These are phyloP conservation scores for Kalmusia sp. DNA, from an alignment of 2,329 filamentous ascomycete genomes.

Conservation along the genomic window DNA sequence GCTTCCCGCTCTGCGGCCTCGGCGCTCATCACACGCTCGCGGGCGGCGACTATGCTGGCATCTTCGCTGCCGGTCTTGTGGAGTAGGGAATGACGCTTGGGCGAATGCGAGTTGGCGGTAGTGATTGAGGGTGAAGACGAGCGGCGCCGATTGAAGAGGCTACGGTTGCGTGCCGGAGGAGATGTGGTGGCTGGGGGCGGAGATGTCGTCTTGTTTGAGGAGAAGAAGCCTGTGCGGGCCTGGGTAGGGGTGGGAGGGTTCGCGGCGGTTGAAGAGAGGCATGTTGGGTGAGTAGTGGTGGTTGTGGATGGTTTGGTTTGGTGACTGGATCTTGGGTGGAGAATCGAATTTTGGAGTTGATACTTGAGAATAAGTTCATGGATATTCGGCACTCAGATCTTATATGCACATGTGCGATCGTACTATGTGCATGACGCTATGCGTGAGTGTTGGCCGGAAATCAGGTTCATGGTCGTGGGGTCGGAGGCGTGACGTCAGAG, in stretches of 20 bases:
- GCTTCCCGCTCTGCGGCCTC: slow-evolving; percentile 71
- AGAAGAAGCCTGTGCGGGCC: slow-evolving; percentile 2
- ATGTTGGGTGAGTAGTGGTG: slow-evolving; percentile 35
- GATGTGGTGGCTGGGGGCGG: slow-evolving; percentile 29
- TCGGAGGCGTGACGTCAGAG: slow-evolving; percentile 21
- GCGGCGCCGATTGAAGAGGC: slow-evolving; percentile 47
- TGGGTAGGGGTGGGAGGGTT: slow-evolving; percentile 2
- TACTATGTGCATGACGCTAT: neutral
- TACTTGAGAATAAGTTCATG: neutral
- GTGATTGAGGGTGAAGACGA: slow-evolving; percentile 40
- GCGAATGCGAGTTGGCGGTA: slow-evolving; percentile 30
- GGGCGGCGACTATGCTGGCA: slow-evolving; percentile 66
- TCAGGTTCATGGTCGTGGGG: slow-evolving; percentile 18
- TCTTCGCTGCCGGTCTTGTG: slow-evolving; percentile 60
- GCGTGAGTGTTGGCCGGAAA: slow-evolving; percentile 10
- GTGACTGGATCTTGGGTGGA: slow-evolving; percentile 1
- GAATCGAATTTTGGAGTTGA: neutral
- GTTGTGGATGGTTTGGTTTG: slow-evolving; percentile 5
- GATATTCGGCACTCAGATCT: neutral
- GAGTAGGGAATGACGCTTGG: slow-evolving; percentile 46
- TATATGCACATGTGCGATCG: slow-evolving; percentile 13
- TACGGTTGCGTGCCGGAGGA: slow-evolving; percentile 31
- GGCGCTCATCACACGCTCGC: slow-evolving; percentile 67
- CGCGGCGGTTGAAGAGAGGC: slow-evolving; percentile 43
- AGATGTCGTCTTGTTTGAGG: slow-evolving; percentile 16